Conservation (phyloP, 768 basidiomycete genomes). For the Cystobasidium onofrii region DNA sequence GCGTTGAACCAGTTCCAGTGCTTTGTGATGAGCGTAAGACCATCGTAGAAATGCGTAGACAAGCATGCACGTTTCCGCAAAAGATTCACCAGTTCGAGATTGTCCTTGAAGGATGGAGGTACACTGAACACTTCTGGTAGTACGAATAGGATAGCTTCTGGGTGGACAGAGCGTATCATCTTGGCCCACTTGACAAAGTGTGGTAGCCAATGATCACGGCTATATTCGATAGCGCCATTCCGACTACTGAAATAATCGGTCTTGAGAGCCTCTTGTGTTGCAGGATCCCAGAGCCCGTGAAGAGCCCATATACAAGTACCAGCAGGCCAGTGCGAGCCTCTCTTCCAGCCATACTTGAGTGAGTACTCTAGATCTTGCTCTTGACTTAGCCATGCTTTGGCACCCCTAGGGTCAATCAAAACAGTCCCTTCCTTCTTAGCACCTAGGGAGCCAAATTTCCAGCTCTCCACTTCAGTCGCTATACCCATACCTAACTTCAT, state of each 20-base stretch:
- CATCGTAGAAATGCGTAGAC: slow-evolving; percentile 87
- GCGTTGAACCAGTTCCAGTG: slow-evolving; percentile 78
- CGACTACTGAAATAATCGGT: slow-evolving; percentile 58
- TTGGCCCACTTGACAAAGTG: slow-evolving; percentile 57
- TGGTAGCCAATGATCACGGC: slow-evolving; percentile 69
- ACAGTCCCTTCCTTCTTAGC: slow-evolving; percentile 65
- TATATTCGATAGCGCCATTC: slow-evolving; percentile 54
- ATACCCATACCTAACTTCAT: slow-evolving; percentile 82
- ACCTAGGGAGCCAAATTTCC: slow-evolving; percentile 69
- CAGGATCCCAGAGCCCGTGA: slow-evolving; percentile 77
- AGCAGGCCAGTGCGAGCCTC: slow-evolving; percentile 61
- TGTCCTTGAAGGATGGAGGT: slow-evolving; percentile 53
- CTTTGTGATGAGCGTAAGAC: slow-evolving; percentile 79
- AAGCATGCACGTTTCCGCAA: slow-evolving; percentile 62
- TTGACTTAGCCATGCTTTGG: slow-evolving; percentile 66
- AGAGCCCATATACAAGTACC: slow-evolving; percentile 79
- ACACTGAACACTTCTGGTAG: slow-evolving; percentile 81
- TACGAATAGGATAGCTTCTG: slow-evolving; percentile 76
- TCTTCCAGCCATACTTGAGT: slow-evolving; percentile 75
- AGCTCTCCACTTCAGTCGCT: slow-evolving; percentile 70
- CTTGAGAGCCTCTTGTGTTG: slow-evolving; percentile 58
- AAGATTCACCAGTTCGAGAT: slow-evolving; percentile 4
- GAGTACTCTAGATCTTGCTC: slow-evolving; percentile 43
- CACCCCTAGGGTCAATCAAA: slow-evolving; percentile 74
- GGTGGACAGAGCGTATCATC: slow-evolving; percentile 62